Evolutionary conservation across 2,329 filamentous ascomycete species (phyloP), one percentile per base, ranked within the genome.

Genomic region (Hypoxylon sp.): DNA sequence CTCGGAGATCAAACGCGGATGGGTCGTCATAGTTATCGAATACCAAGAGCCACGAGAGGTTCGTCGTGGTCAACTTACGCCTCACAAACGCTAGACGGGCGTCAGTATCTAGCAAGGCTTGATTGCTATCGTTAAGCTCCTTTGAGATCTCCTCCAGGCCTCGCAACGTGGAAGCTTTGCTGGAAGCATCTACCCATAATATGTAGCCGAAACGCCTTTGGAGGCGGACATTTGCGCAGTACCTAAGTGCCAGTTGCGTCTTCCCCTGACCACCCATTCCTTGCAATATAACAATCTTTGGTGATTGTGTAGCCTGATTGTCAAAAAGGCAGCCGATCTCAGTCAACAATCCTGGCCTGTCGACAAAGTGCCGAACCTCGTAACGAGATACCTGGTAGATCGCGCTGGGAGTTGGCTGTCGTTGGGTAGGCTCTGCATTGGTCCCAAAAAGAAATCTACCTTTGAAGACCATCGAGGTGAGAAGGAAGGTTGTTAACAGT

Each of bases 201-300:
- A 60, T 60, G 16, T 14, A 51, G 32, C 59, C 9, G 6, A 54
- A 46, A 1, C 43, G 32, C 12, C 29, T 55, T 25, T 41, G n/a
- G 8, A 16, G 30, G 2, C 41, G 55, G 16, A 45, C 25, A 19
- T 50, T 51, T 32, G 14, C 37, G 19, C 61, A 64, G 32, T 55
- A 60, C 11, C 55, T 55, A 16, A 64, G 45, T 0, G 61, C 55
- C 5, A 64, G 4, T 19, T 64, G 55, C n/a, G 61, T 64, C n/a
- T 64, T 64, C 4, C 61, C 61, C 9, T 64, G 55, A 21, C 61
- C 61, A 1, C 61, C 61, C 61, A 64, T 64, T 2, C 61, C 61
- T 19, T 60, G 55, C 21, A 64, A 32, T 51, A 64, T 34, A 32
- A 23, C 61, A 14, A 46, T 60, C 50, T 39, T 60, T 2, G 61